Percentiles rank a stretch among this genome's conserved stretches.
These are phyloP conservation scores for Fusarium staphyleae DNA, from an alignment of 2,329 filamentous ascomycete species.

Conservation along the genomic window DNA sequence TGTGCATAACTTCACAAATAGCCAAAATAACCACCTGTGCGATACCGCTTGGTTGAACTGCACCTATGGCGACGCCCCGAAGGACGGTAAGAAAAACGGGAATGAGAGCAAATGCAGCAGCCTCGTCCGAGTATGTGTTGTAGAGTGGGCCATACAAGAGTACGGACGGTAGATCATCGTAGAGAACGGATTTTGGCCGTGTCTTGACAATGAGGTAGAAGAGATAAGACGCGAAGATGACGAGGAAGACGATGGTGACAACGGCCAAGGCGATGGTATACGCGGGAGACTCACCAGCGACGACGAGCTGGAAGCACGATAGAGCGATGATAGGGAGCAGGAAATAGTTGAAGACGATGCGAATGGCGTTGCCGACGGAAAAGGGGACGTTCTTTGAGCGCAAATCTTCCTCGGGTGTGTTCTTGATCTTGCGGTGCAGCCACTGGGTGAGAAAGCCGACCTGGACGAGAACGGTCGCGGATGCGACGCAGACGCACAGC, in stretches of 20 bases:
- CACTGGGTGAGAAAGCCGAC: constrained; percentile 78
- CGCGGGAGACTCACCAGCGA: constrained; percentile 70
- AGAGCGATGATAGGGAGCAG: constrained; percentile 85
- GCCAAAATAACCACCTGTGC: constrained; percentile 91
- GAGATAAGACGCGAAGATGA: constrained; percentile 79
- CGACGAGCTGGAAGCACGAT: constrained; percentile 90
- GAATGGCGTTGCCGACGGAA: constrained; percentile 77
- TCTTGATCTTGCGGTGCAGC: constrained; percentile 74
- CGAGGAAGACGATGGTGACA: constrained; percentile 74
- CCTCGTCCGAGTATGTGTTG: constrained; percentile 96
- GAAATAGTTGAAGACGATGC: constrained; percentile 92
- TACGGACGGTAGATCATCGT: constrained; percentile 90
- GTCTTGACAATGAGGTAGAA: constrained; percentile 81
- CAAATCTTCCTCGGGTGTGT: constrained; percentile 83
- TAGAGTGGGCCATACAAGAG: constrained; percentile 92
- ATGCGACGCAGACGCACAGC: constrained; percentile 78
- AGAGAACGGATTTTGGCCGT: constrained; percentile 83
- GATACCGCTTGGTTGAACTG: constrained; percentile 89
- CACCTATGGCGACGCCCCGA: constrained; percentile 88
- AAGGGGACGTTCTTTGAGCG: constrained; percentile 93
- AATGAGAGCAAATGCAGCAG: constrained; percentile 86
- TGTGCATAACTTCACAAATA: constrained; percentile 90
- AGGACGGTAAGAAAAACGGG: constrained; percentile 85
- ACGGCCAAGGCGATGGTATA: constrained; percentile 78
- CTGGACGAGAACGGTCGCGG: constrained; percentile 74